These are phyloP conservation scores for Coccomyxa sp. DNA, from an alignment of 139 green algal species.

Conservation along the genomic window DNA sequence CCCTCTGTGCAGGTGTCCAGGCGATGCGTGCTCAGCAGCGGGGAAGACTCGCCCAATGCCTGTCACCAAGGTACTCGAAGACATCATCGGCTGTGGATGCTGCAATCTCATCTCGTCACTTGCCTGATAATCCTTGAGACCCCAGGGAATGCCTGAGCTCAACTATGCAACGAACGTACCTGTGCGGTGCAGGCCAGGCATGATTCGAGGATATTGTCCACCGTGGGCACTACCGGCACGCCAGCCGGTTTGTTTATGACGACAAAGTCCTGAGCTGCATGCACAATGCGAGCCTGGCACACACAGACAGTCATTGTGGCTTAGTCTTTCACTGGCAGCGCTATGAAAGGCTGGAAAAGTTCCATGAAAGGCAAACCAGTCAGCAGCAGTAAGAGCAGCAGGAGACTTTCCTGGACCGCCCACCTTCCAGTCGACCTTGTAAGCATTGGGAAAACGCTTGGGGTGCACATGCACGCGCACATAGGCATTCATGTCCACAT, in stretches of 20 bases:
- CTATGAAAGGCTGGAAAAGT: too few species aligned
- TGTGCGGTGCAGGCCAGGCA: slow-evolving; percentile 13
- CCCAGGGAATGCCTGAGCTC: neutral
- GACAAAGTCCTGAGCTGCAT: slow-evolving; percentile 36
- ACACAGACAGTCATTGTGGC: neutral
- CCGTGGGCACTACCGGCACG: slow-evolving; percentile 53
- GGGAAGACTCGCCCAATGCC: slow-evolving; percentile 26
- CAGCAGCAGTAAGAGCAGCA: neutral
- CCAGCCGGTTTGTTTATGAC: slow-evolving; percentile 80
- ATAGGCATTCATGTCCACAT: slow-evolving; percentile 41
- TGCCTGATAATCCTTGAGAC: neutral
- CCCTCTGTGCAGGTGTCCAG: slow-evolving; percentile 76
- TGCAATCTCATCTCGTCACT: neutral
- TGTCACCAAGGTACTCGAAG: slow-evolving; percentile 5
- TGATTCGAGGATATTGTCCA: slow-evolving; percentile 49
- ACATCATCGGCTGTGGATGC: neutral
- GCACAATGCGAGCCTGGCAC: slow-evolving; percentile 40
- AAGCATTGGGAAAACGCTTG: slow-evolving; percentile 64
- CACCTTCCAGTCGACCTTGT: slow-evolving; percentile 33
- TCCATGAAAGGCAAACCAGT: neutral
- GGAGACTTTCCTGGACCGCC: neutral
- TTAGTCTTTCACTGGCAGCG: neutral
- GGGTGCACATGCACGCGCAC: slow-evolving; percentile 70
- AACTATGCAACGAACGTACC: slow-evolving; percentile 5
- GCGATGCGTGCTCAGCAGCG: slow-evolving; percentile 50